These are phyloP conservation scores for Juncus effusus DNA, from an alignment of 176 grass and related monocot species.

Conservation along the genomic window DNA sequence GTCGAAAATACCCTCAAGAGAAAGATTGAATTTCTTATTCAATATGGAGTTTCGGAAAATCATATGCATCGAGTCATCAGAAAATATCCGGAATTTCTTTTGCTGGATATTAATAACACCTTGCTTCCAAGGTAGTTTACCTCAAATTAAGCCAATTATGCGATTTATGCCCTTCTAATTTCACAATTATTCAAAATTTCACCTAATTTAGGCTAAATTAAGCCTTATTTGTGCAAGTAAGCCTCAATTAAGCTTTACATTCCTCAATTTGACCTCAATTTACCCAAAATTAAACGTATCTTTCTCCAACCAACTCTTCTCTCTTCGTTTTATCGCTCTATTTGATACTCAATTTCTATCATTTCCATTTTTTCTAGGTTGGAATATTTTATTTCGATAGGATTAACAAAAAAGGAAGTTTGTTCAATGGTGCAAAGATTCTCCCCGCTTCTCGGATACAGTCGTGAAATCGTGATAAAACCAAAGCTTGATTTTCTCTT, in stretches of 20 bases:
- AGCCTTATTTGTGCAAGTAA: too few species aligned
- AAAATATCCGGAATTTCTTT: slow-evolving; percentile 83
- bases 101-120: slow-evolving; percentile 63
- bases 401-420: slow-evolving; percentile 65
- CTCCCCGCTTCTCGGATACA: slow-evolving; percentile 79
- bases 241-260: not conserved
- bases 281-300: not conserved
- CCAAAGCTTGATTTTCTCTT: slow-evolving; percentile 84
- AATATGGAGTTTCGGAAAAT: slow-evolving; percentile 65
- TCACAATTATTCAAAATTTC: too few species aligned
- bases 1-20: slow-evolving; percentile 72
- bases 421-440: slow-evolving; percentile 86
- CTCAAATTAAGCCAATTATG: too few species aligned
- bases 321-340: too few species aligned
- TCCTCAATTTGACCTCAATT: not conserved
- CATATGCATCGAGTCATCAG: slow-evolving; percentile 64
- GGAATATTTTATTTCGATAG: slow-evolving; percentile 49
- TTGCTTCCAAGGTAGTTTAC: slow-evolving; percentile 61
- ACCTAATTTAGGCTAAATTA: too few species aligned
- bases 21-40: slow-evolving; percentile 60
- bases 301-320: too few species aligned
- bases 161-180: too few species aligned
- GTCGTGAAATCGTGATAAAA: slow-evolving; percentile 59
- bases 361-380: slow-evolving; percentile 43
- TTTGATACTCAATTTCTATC: too few species aligned